Evolutionary conservation across 805 yeast genomes (phyloP).

Genomic region (Schwanniomyces vanrijiae): DNA sequence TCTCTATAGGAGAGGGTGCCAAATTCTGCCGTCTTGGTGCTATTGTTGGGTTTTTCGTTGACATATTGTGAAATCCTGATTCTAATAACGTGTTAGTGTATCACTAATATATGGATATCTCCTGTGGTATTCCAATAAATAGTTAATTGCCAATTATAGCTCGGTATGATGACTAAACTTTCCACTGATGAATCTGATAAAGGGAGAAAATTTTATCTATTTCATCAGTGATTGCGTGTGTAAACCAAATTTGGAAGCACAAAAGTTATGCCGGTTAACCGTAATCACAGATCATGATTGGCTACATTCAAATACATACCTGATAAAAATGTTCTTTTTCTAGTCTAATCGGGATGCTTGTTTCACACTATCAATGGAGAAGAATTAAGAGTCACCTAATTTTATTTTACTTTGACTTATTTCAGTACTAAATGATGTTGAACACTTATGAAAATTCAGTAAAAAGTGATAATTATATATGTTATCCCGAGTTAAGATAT

Average conservation of each 20-base stretch:
- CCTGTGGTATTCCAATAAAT: background rate
- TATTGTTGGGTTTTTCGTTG: conserved; percentile 16
- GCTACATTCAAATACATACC: background rate
- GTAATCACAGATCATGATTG: background rate
- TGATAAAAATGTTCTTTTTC: background rate
- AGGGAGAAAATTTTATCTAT: conserved; percentile 27
- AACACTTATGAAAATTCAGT: no score
- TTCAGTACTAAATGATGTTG: background rate
- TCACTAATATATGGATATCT: background rate
- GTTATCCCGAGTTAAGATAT: no score
- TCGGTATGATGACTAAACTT: background rate
- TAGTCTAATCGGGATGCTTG: background rate
- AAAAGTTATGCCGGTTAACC: background rate
- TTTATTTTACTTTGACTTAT: no score
- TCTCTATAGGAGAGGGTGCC: conserved; percentile 18
- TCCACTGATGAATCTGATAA: conserved; percentile 7
- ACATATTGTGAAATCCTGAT: conserved; percentile 5
- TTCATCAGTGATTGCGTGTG: conserved; percentile 19
- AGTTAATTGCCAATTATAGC: background rate
- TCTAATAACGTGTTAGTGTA: background rate
- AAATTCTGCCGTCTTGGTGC: conserved; percentile 16
- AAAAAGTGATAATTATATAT: no score
- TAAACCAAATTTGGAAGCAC: background rate
- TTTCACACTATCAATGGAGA: background rate
- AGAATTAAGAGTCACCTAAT: background rate